Base-by-base conservation (phyloP, 2,329 filamentous ascomycete genomes). In the Ascocoryne sarcoides region DNA sequence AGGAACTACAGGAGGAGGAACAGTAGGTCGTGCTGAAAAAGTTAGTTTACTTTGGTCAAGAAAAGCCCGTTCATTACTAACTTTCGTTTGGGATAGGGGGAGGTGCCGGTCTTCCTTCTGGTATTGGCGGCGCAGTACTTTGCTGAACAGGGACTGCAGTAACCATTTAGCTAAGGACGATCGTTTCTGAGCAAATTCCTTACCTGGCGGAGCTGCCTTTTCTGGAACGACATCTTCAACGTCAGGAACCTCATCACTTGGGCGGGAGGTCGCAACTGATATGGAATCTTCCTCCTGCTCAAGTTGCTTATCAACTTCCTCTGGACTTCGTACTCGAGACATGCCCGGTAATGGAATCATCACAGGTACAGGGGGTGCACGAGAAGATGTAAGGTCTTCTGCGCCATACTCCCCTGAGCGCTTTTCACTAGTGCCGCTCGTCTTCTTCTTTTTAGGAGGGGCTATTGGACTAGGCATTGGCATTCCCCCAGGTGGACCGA, bases 311-410 rank as follows among this genome's bases (percentile, higher is more conserved):
- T 35, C 64, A 54, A 38, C 67, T 65, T 42, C 63, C 44, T 68
- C 68, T 7, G 70, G 71, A 42, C 70, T 76, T 64, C 62, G 59
- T 44, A 58, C 62, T 42, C 60, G 71, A 47, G 76, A 72, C 74
- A 94, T 77, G 8, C 85, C 85, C 10, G 85, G 84, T 44, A 94
- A 63, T 59, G 73, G 66, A 68, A 80, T 78, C 23, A 26, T 26
- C 63, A 77, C 70, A 9, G 71, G 75, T 15, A 82, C 63, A 5
- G 76, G 73, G 26, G 75, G 70, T 17, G 71, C 69, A 35, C 63
- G 63, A 40, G 62, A 52, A 14, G 69, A 67, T 0, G 62, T 52
- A 17, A 62, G 58, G 37, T 73, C 67, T 4, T 58, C 53, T 20
- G 69, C 66, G 3, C 60, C 59, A 28, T 67, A 62, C 42, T 73